Percentiles rank a stretch among this genome's conserved stretches.
phyloP scores from a whole-genome alignment of 1,139 yeast species.

The Pneumocystis carinii region DNA sequence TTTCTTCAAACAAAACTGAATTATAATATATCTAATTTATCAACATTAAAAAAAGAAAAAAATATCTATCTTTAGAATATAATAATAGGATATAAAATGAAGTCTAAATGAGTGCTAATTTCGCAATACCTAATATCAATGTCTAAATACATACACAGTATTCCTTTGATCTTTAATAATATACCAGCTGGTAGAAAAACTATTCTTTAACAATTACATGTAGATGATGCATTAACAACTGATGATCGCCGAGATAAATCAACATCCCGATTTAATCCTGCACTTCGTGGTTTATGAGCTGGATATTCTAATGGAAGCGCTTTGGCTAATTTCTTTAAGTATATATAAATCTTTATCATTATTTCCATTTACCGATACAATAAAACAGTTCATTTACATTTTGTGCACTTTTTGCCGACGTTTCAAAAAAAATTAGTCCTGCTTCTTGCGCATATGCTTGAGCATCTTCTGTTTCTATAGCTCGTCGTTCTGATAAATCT shows the following conservation, averaged over 20 bases:
- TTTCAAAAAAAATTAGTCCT: slow-evolving; percentile 70
- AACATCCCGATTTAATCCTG: neutral
- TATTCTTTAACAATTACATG: neutral
- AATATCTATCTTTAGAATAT: neutral
- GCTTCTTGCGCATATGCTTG: slow-evolving; percentile 53
- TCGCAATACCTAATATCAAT: too few relatives aligned
- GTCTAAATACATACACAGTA: too few relatives aligned
- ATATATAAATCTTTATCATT: neutral
- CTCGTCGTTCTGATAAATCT: slow-evolving; percentile 47
- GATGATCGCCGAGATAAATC: neutral
- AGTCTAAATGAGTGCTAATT: neutral
- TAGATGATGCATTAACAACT: neutral
- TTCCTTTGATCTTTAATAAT: too few relatives aligned
- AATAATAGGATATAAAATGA: neutral
- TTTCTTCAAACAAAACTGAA: neutral
- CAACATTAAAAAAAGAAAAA: neutral
- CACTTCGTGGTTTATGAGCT: neutral
- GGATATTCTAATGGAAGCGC: neutral
- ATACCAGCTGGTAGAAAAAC: too few relatives aligned
- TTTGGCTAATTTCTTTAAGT: neutral
- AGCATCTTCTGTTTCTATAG: slow-evolving; percentile 40
- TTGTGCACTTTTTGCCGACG: slow-evolving; percentile 83
- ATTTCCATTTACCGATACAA: slow-evolving; percentile 42
- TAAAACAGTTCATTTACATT: slow-evolving; percentile 70
- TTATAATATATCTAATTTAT: neutral